phyloP scores from a whole-genome alignment of 805 yeast genomes.

The Wickerhamomyces xylosicus region DNA sequence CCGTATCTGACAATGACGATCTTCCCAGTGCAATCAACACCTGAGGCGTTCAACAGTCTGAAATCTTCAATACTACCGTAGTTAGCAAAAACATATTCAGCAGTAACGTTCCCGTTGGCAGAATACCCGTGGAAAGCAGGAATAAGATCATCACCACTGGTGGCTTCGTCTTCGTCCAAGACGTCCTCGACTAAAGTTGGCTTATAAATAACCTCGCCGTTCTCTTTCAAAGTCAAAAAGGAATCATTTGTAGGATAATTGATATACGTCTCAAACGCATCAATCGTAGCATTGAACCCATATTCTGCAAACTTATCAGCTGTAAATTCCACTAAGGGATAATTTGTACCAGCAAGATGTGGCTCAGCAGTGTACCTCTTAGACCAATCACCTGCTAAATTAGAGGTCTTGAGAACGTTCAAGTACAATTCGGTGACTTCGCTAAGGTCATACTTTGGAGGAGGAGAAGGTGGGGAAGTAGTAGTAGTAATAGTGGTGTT shows the following conservation, averaged over 20 bases:
- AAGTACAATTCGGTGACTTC: slow-evolving; percentile 15
- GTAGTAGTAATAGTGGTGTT: background rate
- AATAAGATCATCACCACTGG: slow-evolving; percentile 32
- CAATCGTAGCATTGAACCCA: slow-evolving; percentile 45
- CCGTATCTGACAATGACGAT: slow-evolving; percentile 66
- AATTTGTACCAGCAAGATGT: slow-evolving; percentile 49
- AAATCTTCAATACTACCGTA: slow-evolving; percentile 59
- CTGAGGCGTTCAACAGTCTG: slow-evolving; percentile 31
- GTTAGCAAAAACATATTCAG: slow-evolving; percentile 54
- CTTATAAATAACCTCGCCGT: slow-evolving; percentile 26
- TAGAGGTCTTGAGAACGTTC: slow-evolving; percentile 16
- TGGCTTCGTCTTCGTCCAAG: slow-evolving; percentile 38
- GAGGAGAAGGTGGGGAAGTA: background rate
- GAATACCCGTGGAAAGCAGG: slow-evolving; percentile 75
- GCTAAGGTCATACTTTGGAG: background rate
- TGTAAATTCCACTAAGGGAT: slow-evolving; percentile 47
- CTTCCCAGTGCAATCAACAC: slow-evolving; percentile 43
- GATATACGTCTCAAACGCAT: slow-evolving; percentile 49
- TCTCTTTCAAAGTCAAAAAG: slow-evolving; percentile 17
- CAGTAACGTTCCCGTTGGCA: slow-evolving; percentile 67
- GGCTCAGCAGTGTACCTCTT: slow-evolving; percentile 39
- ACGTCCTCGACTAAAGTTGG: slow-evolving; percentile 46
- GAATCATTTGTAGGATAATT: slow-evolving; percentile 52
- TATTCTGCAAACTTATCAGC: slow-evolving; percentile 43
- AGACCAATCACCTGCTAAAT: slow-evolving; percentile 43